Conservation (phyloP, 495 filamentous ascomycete species). For the Xylaria longipes region DNA sequence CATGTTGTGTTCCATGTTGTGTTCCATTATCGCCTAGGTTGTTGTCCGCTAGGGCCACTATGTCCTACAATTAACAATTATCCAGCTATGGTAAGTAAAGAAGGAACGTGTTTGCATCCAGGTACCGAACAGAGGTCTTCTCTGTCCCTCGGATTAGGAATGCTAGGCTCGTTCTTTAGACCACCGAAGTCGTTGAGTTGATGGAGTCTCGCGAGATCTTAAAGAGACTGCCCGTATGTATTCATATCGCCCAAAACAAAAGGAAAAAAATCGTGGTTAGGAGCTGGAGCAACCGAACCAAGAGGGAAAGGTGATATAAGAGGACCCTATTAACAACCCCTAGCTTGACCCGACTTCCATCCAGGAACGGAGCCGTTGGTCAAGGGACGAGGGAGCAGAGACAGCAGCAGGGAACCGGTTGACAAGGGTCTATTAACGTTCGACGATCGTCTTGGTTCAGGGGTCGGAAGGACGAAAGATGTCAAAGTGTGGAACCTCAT, state of each 20-base stretch:
- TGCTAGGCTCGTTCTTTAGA: constrained; percentile 6
- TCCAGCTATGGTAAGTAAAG: not conserved
- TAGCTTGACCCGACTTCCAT: constrained; percentile 3
- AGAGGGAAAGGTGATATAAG: constrained; percentile 20
- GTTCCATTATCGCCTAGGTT: constrained; percentile 26
- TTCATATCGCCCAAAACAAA: not conserved
- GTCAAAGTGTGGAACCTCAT: constrained; percentile 30
- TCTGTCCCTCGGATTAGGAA: not conserved
- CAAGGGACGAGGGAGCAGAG: constrained; percentile 9
- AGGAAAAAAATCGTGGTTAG: not conserved
- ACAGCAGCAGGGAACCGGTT: constrained; percentile 2
- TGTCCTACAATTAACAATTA: constrained; percentile 11
- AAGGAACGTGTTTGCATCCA: not conserved
- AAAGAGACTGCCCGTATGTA: not conserved
- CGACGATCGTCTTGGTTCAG: constrained; percentile 26
- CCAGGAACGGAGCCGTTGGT: constrained; percentile 1
- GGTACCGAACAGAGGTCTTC: constrained; percentile 1
- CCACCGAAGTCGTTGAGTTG: not conserved
- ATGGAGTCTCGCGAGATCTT: not conserved
- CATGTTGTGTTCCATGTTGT: constrained; percentile 17
- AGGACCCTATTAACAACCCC: constrained; percentile 12
- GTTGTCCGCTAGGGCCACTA: constrained; percentile 3
- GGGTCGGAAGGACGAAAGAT: constrained; percentile 32
- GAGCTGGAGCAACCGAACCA: not conserved
- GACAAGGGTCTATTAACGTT: constrained; percentile 17